Conservation (phyloP, 2,329 filamentous ascomycete genomes). For the Talaromyces islandicus region DNA sequence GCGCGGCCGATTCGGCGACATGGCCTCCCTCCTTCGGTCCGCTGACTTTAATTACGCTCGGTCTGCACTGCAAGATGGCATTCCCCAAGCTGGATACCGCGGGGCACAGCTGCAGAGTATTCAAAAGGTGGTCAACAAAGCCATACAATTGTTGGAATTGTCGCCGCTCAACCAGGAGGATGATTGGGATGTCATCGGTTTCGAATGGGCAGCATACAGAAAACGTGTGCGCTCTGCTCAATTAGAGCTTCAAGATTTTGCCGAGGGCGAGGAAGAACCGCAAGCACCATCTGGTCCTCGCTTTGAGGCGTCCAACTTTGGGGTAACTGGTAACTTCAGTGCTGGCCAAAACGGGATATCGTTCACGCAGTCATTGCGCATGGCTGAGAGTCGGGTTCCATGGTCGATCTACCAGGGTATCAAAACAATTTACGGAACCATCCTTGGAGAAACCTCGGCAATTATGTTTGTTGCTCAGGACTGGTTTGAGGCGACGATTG, state of each 20-base stretch:
- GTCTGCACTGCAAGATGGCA: conserved; percentile 56
- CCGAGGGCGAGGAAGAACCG: conserved; percentile 62
- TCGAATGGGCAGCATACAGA: conserved; percentile 79
- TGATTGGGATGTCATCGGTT: conserved; percentile 77
- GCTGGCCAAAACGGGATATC: conserved; percentile 41
- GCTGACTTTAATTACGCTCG: conserved; percentile 75
- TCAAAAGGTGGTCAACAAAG: conserved; percentile 62
- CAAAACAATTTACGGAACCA: conserved; percentile 70
- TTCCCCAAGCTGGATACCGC: conserved; percentile 62
- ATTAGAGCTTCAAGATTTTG: conserved; percentile 67
- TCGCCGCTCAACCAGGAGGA: conserved; percentile 60
- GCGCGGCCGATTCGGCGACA: conserved; percentile 65
- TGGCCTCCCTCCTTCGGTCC: conserved; percentile 61
- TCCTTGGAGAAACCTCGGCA: conserved; percentile 68
- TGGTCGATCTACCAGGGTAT: conserved; percentile 87
- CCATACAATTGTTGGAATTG: conserved; percentile 62
- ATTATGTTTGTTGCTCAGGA: conserved; percentile 75
- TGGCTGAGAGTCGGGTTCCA: conserved; percentile 79
- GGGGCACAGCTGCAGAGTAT: conserved; percentile 74
- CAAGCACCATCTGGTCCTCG: conserved; percentile 31
- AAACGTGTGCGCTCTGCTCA: conserved; percentile 65
- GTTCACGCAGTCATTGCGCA: conserved; percentile 60
- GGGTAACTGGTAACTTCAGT: conserved; percentile 32
- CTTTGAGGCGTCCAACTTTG: conserved; percentile 46
- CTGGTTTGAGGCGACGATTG: conserved; percentile 85